These are phyloP conservation scores for Barnettozyma pratensis DNA, from an alignment of 805 yeast species.

Conservation along the genomic window DNA sequence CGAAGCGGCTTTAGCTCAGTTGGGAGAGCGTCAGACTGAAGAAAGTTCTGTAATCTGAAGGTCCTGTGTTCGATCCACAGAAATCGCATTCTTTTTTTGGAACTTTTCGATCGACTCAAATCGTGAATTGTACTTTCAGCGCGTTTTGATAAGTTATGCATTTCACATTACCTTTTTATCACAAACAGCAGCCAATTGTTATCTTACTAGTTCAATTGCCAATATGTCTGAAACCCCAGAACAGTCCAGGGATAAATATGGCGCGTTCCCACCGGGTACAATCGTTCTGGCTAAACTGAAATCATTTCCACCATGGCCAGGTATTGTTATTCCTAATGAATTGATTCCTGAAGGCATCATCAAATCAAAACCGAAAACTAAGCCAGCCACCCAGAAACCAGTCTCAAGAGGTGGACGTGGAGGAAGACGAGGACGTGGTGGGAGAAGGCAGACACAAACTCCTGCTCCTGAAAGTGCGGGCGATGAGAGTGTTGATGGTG, in stretches of 20 bases:
- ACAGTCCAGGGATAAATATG: slow-evolving; percentile 11
- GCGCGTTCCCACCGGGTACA: slow-evolving; percentile 40
- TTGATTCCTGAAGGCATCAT: slow-evolving; percentile 54
- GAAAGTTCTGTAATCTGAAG: slow-evolving; percentile 46
- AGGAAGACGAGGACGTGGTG: slow-evolving; percentile 6
- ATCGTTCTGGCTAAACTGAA: slow-evolving; percentile 75
- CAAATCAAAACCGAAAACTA: slow-evolving; percentile 42
- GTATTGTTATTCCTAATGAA: slow-evolving; percentile 62
- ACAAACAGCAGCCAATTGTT: no score
- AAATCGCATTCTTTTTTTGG: slow-evolving; percentile 37
- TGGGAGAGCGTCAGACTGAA: slow-evolving; percentile 32
- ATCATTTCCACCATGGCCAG: slow-evolving; percentile 91
- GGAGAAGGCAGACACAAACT: background rate
- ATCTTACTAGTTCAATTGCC: no score
- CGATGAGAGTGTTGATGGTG: background rate
- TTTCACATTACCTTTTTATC: background rate
- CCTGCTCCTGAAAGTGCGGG: background rate
- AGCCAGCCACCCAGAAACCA: slow-evolving; percentile 17
- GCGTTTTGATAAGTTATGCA: background rate
- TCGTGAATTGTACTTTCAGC: background rate
- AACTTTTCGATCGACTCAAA: background rate
- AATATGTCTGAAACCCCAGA: slow-evolving; percentile 4
- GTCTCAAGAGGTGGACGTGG: slow-evolving; percentile 3
- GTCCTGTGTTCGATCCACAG: slow-evolving; percentile 84
- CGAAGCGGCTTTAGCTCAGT: slow-evolving; percentile 28